These are phyloP conservation scores for Kokia cookei DNA, from an alignment of 441 rosid genomes.

Conservation along the genomic window DNA sequence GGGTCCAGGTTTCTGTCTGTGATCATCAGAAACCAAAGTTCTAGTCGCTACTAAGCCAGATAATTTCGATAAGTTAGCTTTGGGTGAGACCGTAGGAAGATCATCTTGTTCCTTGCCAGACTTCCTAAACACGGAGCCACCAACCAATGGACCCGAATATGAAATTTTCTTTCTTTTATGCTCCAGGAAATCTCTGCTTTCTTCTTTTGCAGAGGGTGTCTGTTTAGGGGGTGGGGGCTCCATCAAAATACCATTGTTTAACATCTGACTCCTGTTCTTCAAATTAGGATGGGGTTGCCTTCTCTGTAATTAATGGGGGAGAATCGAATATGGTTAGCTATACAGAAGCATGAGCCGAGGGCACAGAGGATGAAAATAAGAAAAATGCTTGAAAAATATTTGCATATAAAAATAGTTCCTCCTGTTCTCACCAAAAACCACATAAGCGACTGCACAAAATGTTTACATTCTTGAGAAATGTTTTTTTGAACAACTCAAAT, in stretches of 20 bases:
- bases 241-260: conserved; percentile 31
- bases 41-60: conserved; percentile 52
- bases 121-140: conserved; percentile 32
- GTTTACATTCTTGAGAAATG: not conserved
- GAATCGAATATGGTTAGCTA: not conserved
- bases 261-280: conserved; percentile 38
- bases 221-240: conserved; percentile 25
- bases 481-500: not conserved
- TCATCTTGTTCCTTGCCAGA: conserved; percentile 39
- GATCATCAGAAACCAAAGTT: conserved; percentile 29
- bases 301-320: conserved; percentile 37
- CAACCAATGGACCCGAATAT: conserved; percentile 71
- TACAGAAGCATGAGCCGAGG: not conserved
- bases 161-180: conserved; percentile 44
- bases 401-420: not conserved
- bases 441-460: not conserved
- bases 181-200: conserved; percentile 34
- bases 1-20: conserved; percentile 18
- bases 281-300: conserved; percentile 27
- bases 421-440: not conserved
- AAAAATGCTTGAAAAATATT: not conserved
- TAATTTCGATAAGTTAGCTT: conserved; percentile 36
- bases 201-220: conserved; percentile 32
- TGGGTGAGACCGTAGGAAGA: conserved; percentile 22
- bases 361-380: not conserved